Conservation (phyloP, 352 stramenopile species). For the Phytophthora cryptogea region DNA sequence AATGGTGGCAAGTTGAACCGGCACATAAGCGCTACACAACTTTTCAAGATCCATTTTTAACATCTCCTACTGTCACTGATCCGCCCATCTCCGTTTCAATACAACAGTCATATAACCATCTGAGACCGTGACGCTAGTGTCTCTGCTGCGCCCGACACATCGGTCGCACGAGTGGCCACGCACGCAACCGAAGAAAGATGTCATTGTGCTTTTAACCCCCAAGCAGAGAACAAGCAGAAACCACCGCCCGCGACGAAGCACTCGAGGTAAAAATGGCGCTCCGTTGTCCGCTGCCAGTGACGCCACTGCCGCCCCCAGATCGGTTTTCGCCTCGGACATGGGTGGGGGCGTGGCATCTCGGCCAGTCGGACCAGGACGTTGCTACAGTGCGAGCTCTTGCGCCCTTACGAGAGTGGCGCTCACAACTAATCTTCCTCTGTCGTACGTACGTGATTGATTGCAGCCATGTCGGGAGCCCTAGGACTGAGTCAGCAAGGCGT, state of each 20-base stretch:
- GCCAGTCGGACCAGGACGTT: slow-evolving; percentile 26
- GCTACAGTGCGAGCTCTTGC: slow-evolving; percentile 26
- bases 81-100: background rate
- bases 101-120: background rate
- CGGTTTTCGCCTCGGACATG: slow-evolving; percentile 30
- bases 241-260: slow-evolving; percentile 20
- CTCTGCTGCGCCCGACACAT: background rate
- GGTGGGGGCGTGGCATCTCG: slow-evolving; percentile 32
- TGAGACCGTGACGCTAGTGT: background rate
- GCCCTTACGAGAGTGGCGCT: background rate
- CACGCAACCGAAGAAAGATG: slow-evolving; percentile 22
- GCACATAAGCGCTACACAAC: background rate
- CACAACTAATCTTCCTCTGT: slow-evolving; percentile 8
- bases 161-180: background rate
- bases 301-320: slow-evolving; percentile 14
- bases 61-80: background rate
- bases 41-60: background rate
- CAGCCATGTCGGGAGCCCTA: slow-evolving; percentile 38
- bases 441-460: background rate
- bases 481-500: slow-evolving; percentile 34
- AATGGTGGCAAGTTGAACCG: slow-evolving; percentile 7
- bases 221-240: slow-evolving; percentile 11
- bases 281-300: background rate
- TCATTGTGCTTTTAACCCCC: slow-evolving; percentile 25
- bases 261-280: slow-evolving; percentile 24